phyloP scores from a whole-genome alignment of 2,329 filamentous ascomycete species.

The Alternaria sp. region DNA sequence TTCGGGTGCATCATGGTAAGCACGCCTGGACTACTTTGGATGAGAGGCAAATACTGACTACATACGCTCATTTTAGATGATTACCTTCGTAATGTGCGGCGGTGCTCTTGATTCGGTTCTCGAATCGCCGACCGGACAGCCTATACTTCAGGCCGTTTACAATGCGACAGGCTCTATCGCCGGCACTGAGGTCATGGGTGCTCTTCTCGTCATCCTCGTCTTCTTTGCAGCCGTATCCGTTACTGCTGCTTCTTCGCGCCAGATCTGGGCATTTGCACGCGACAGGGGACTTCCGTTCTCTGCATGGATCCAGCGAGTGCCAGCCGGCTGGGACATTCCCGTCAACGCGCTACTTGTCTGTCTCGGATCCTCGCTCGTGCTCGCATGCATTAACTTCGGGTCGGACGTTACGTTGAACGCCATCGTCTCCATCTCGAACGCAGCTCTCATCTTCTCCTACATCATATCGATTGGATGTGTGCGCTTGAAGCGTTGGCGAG shows the following conservation, averaged over 20 bases:
- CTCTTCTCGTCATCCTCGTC: slow-evolving; percentile 31
- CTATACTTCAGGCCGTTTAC: slow-evolving; percentile 33
- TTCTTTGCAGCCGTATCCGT: slow-evolving; percentile 46
- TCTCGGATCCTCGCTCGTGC: slow-evolving; percentile 43
- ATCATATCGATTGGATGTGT: slow-evolving; percentile 43
- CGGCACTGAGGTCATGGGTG: slow-evolving; percentile 31
- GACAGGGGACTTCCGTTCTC: slow-evolving; percentile 33
- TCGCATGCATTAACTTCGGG: slow-evolving; percentile 53
- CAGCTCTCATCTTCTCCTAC: slow-evolving; percentile 42
- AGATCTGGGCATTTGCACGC: slow-evolving; percentile 32
- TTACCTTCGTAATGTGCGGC: slow-evolving; percentile 33
- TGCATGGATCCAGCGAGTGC: slow-evolving; percentile 30
- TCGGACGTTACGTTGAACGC: slow-evolving; percentile 50
- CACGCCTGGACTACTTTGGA: background rate
- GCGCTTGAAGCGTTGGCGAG: slow-evolving; percentile 30
- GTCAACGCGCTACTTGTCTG: slow-evolving; percentile 40
- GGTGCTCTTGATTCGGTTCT: slow-evolving; percentile 45
- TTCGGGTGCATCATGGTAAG: slow-evolving; percentile 44
- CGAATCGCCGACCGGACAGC: slow-evolving; percentile 22
- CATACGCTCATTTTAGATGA: background rate
- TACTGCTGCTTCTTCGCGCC: slow-evolving; percentile 35
- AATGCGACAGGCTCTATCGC: slow-evolving; percentile 31
- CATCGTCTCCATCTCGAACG: slow-evolving; percentile 45
- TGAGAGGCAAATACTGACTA: background rate
- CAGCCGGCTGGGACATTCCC: slow-evolving; percentile 36